Conservation (phyloP, 148 eudicot genomes). For the Rhododendron ferrugineum region DNA sequence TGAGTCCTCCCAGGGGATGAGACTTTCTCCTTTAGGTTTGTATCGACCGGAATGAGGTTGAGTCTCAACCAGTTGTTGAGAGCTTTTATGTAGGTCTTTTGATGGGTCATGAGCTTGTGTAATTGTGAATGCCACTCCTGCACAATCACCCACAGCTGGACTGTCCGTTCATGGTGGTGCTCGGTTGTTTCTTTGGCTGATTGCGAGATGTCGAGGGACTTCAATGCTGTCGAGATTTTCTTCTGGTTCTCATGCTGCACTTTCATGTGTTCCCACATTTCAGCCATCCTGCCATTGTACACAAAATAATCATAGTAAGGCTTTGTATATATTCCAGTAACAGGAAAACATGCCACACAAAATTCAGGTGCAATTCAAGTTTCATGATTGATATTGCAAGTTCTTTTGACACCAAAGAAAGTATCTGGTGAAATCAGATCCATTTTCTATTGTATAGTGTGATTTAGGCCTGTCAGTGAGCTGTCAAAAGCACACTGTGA, state of each 20-base stretch:
- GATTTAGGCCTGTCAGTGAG: too few relatives aligned
- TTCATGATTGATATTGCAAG: not conserved
- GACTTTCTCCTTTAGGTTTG: conserved; percentile 71
- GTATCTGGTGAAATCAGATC: not conserved
- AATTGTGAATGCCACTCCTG: conserved; percentile 63
- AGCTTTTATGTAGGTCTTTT: conserved; percentile 64
- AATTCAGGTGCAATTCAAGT: not conserved
- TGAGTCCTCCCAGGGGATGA: conserved; percentile 67
- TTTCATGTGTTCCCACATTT: conserved; percentile 84
- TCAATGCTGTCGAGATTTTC: conserved; percentile 38
- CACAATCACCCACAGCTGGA: conserved; percentile 53
- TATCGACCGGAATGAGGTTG: conserved; percentile 84
- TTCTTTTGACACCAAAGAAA: not conserved
- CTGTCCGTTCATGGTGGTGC: conserved; percentile 70
- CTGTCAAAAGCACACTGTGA: too few relatives aligned
- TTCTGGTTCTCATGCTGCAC: conserved; percentile 54
- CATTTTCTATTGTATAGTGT: not conserved
- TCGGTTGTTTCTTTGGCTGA: conserved; percentile 68
- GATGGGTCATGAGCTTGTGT: conserved; percentile 55
- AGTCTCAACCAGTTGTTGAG: conserved; percentile 75
- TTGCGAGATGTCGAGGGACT: conserved; percentile 45
- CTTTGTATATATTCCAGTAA: too few relatives aligned
- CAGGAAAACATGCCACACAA: not conserved
- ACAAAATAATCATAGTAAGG: not conserved
- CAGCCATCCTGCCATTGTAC: conserved; percentile 60